Evolutionary conservation across 2,329 filamentous ascomycete species (phyloP).

Genomic region (Monilinia aucupariae): DNA sequence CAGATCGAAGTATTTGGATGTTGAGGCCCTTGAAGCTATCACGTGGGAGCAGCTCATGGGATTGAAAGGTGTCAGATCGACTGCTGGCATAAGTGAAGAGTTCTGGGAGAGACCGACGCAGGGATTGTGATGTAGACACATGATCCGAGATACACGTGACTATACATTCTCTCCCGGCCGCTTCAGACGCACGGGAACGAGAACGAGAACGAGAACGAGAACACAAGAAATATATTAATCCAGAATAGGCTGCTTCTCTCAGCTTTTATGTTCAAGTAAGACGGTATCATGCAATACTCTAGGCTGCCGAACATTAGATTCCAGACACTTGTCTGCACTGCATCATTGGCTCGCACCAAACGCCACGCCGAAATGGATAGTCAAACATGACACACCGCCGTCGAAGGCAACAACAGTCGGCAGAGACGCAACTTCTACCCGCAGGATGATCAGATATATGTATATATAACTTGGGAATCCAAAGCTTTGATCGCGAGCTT

Average conservation of each 20-base stretch:
- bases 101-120: not conserved
- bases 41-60: not conserved
- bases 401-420: not conserved
- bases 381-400: not conserved
- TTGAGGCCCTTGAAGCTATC: not conserved
- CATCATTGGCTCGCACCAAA: slow-evolving; percentile 2
- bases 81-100: not conserved
- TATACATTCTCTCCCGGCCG: not conserved
- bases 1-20: not conserved
- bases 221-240: not conserved
- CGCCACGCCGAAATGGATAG: slow-evolving; percentile 2
- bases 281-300: no score
- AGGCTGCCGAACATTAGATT: not conserved
- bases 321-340: not conserved
- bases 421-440: rapidly evolving
- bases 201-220: no score
- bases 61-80: not conserved
- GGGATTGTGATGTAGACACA: no score
- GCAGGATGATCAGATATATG: not conserved
- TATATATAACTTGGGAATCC: not conserved
- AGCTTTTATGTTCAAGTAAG: not conserved
- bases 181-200: not conserved
- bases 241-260: no score
- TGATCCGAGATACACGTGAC: not conserved
- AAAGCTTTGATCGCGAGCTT: not conserved